Percentiles rank a stretch among this genome's conserved stretches.
phyloP scores from a whole-genome alignment of 129 eudicot genomes.

The Artemisia tridentata region DNA sequence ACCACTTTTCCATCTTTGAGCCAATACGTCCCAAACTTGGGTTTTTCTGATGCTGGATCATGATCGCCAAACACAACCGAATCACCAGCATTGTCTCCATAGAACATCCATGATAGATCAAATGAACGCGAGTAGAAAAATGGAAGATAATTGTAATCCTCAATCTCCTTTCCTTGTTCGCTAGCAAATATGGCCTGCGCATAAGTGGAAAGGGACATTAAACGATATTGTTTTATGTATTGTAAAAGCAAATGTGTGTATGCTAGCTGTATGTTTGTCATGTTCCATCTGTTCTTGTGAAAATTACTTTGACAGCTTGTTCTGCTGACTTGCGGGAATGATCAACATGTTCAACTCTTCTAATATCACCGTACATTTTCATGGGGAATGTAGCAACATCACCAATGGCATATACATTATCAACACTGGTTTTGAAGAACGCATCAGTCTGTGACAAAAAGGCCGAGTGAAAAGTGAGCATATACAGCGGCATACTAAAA shows the following conservation, averaged over 20 bases:
- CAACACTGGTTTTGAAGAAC: constrained; percentile 60
- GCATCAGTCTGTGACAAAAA: constrained; percentile 59
- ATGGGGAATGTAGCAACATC: constrained; percentile 86
- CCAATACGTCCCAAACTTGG: constrained; percentile 78
- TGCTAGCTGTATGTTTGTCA: not conserved
- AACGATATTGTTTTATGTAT: too few species aligned
- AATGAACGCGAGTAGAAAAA: constrained; percentile 74
- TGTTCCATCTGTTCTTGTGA: not conserved
- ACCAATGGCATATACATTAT: constrained; percentile 79
- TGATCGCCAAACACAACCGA: constrained; percentile 47
- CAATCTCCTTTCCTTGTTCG: constrained; percentile 51
- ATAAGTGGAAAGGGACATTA: not conserved
- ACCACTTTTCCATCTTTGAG: constrained; percentile 68
- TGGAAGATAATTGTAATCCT: constrained; percentile 31
- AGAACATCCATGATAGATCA: constrained; percentile 82
- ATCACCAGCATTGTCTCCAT: constrained; percentile 74
- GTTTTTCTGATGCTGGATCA: constrained; percentile 47
- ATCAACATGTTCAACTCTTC: constrained; percentile 91
- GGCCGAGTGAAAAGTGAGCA: not conserved
- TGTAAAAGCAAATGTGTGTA: not conserved
- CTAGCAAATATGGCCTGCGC: constrained; percentile 22
- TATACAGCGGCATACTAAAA: not conserved
- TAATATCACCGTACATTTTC: constrained; percentile 61
- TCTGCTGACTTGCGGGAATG: constrained; percentile 86
- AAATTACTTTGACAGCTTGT: constrained; percentile 63